phyloP scores from a whole-genome alignment of 2,329 filamentous ascomycete genomes.

The Eutypa lata region DNA sequence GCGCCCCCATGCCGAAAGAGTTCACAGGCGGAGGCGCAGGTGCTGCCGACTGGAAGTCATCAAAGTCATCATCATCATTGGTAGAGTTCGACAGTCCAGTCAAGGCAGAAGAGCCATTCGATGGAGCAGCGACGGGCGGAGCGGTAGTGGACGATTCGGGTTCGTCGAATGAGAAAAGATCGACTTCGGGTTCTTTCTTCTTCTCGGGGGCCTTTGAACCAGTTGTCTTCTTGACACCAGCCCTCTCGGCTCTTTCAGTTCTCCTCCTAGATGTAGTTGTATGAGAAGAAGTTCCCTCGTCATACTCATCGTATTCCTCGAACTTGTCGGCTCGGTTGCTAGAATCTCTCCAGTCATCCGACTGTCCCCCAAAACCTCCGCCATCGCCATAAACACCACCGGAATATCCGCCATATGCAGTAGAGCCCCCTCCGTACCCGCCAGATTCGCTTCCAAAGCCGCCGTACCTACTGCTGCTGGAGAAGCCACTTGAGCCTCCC shows the following conservation, averaged over 20 bases:
- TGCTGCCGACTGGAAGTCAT: conserved; percentile 91
- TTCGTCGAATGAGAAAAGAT: conserved; percentile 92
- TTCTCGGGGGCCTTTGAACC: conserved; percentile 62
- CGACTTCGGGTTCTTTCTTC: conserved; percentile 83
- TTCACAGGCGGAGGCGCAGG: conserved; percentile 50
- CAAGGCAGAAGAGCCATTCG: conserved; percentile 44
- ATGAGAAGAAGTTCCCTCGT: conserved; percentile 62
- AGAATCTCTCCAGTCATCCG: conserved; percentile 66
- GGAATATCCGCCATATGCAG: conserved; percentile 56
- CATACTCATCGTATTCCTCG: conserved; percentile 95
- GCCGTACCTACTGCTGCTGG: conserved; percentile 64
- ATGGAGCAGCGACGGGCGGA: conserved; percentile 39
- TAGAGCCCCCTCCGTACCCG: conserved; percentile 62
- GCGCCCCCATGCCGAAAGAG: conserved; percentile 40
- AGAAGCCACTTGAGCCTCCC: conserved; percentile 65
- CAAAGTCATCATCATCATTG: conserved; percentile 85
- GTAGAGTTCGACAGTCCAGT: conserved; percentile 42
- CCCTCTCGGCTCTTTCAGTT: conserved; percentile 40
- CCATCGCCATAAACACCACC: conserved; percentile 91
- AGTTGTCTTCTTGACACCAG: conserved; percentile 53
- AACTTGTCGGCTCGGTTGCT: conserved; percentile 70
- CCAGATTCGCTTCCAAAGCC: conserved; percentile 89
- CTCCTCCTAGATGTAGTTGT: conserved; percentile 50
- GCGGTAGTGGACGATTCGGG: conserved; percentile 50
- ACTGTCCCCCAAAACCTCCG: conserved; percentile 82